Evolutionary conservation across 305 asterid genomes (phyloP).

Genomic region (Fraxinus latifolia): DNA sequence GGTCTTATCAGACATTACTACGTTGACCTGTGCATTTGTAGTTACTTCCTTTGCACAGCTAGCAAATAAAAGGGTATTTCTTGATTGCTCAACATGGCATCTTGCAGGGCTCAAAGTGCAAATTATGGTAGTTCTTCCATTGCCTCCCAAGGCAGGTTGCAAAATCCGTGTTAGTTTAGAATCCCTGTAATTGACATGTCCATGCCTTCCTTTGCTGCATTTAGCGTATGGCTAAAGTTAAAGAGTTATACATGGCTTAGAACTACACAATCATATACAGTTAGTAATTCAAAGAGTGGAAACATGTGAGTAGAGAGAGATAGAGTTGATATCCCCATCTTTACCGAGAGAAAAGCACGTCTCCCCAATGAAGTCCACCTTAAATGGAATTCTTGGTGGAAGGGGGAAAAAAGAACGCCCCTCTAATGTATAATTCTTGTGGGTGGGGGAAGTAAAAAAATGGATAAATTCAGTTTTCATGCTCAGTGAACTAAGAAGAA

Average conservation of each 20-base stretch:
- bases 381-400: neutral
- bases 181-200: slow-evolving; percentile 90
- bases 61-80: slow-evolving; percentile 95
- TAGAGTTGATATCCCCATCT: neutral
- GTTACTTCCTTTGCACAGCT: slow-evolving; percentile 91
- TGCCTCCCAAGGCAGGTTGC: slow-evolving; percentile 96
- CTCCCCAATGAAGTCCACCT: neutral
- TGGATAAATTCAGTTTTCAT: neutral
- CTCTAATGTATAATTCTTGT: neutral
- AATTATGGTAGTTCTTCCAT: slow-evolving; percentile 93
- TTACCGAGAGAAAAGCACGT: neutral
- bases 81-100: slow-evolving; percentile 89
- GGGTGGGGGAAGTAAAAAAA: neutral
- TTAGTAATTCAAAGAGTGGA: neutral
- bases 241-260: neutral
- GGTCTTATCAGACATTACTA: slow-evolving; percentile 96
- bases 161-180: slow-evolving; percentile 91
- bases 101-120: slow-evolving; percentile 95
- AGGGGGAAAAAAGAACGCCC: neutral
- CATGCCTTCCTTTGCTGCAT: slow-evolving; percentile 91
- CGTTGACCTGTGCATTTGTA: slow-evolving; percentile 92
- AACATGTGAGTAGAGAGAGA: neutral
- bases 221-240: slow-evolving; percentile 15
- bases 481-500: slow-evolving; percentile 1
- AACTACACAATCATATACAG: neutral